phyloP scores from a whole-genome alignment of 768 basidiomycete genomes.

The Polyporus arcularius region DNA sequence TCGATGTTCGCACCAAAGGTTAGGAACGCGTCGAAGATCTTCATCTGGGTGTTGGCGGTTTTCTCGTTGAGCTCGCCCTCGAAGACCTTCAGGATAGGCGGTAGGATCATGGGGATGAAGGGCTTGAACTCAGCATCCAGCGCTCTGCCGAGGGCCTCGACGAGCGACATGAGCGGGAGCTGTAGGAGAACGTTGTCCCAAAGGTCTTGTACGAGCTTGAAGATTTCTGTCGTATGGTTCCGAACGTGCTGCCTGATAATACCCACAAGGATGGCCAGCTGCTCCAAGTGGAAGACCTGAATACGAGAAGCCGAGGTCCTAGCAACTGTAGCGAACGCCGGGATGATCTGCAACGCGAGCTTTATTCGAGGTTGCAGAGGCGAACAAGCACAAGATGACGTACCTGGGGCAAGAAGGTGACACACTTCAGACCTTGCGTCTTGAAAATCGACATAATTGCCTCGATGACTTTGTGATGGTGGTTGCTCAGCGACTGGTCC shows the following conservation, averaged over 20 bases:
- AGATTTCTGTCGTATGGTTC: constrained; percentile 85
- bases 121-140: constrained; percentile 97
- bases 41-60: constrained; percentile 75
- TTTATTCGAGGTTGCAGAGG: not conserved
- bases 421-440: constrained; percentile 95
- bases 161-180: constrained; percentile 86
- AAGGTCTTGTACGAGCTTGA: constrained; percentile 82
- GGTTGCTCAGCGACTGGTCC: constrained; percentile 82
- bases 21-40: constrained; percentile 92
- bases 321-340: constrained; percentile 90
- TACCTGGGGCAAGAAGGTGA: constrained; percentile 92
- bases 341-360: constrained; percentile 67
- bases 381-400: not conserved
- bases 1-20: constrained; percentile 97
- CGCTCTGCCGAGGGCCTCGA: constrained; percentile 91
- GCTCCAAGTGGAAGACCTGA: constrained; percentile 93
- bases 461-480: constrained; percentile 94
- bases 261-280: constrained; percentile 90
- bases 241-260: constrained; percentile 98
- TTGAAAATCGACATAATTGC: constrained; percentile 99
- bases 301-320: constrained; percentile 76
- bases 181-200: constrained; percentile 88
- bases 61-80: constrained; percentile 87
- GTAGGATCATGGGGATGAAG: constrained; percentile 87
- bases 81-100: constrained; percentile 87